phyloP scores from a whole-genome alignment of 495 filamentous ascomycete species.

The Talaromyces liani region DNA sequence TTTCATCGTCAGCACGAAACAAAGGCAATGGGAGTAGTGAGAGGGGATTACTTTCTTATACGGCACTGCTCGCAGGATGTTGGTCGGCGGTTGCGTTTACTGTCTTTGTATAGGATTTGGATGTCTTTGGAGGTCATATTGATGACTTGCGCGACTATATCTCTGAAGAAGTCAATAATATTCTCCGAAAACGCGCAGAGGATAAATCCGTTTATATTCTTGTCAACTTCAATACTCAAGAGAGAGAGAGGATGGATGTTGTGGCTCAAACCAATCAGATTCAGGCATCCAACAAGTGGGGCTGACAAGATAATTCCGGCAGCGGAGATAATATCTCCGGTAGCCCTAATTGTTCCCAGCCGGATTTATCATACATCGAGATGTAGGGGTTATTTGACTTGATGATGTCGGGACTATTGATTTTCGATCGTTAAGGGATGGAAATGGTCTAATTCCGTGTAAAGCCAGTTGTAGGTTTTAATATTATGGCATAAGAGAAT shows the following conservation, averaged over 20 bases:
- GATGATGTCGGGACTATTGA: neutral
- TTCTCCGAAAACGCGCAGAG: neutral
- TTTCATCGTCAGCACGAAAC: slow-evolving; percentile 11
- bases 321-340: slow-evolving; percentile 11
- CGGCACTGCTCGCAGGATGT: slow-evolving; percentile 33
- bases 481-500: neutral
- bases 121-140: neutral
- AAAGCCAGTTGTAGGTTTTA: neutral
- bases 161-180: neutral
- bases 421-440: neutral
- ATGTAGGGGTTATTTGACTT: neutral
- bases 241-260: neutral
- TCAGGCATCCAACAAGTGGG: neutral
- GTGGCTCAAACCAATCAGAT: neutral
- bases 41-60: slow-evolving; percentile 23
- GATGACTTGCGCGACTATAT: no score
- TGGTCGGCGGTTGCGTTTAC: slow-evolving; percentile 32
- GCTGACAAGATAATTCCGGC: neutral
- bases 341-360: neutral
- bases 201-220: neutral
- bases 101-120: slow-evolving; percentile 7
- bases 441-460: neutral
- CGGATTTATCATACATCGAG: neutral
- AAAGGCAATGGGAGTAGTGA: neutral
- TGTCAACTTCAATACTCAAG: no score